These are phyloP conservation scores for Salix brachista DNA, from an alignment of 345 rosid genomes.

Conservation along the genomic window DNA sequence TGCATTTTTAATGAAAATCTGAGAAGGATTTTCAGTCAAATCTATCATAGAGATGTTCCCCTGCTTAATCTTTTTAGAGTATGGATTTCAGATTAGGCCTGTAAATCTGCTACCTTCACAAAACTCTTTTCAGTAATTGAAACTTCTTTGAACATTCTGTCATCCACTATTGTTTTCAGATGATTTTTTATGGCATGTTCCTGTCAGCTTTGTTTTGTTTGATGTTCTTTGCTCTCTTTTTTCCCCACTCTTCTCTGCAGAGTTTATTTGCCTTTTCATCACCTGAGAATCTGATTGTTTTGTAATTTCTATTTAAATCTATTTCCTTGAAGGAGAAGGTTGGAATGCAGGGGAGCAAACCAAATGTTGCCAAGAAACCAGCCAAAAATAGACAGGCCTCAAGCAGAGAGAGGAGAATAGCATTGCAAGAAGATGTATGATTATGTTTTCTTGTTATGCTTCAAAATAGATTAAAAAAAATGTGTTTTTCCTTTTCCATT, in stretches of 20 bases:
- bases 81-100: neutral
- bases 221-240: neutral
- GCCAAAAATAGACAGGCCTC: slow-evolving; percentile 28
- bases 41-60: neutral
- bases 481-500: neutral
- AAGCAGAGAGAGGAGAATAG: slow-evolving; percentile 50
- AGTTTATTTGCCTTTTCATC: neutral
- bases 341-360: slow-evolving; percentile 43
- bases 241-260: neutral
- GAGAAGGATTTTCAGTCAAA: slow-evolving; percentile 12
- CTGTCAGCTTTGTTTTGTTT: neutral
- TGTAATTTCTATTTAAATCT: neutral
- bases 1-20: slow-evolving; percentile 14
- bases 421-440: slow-evolving; percentile 74
- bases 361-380: slow-evolving; percentile 31
- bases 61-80: neutral
- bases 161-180: neutral
- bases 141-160: too few species aligned
- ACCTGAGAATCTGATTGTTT: neutral
- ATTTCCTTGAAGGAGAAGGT: slow-evolving; percentile 29
- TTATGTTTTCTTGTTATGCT: neutral
- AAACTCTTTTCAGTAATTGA: neutral
- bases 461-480: neutral
- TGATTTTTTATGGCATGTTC: neutral
- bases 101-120: neutral